Evolutionary conservation across 345 rosid genomes (phyloP).

Genomic region (Melastoma malabathricum): DNA sequence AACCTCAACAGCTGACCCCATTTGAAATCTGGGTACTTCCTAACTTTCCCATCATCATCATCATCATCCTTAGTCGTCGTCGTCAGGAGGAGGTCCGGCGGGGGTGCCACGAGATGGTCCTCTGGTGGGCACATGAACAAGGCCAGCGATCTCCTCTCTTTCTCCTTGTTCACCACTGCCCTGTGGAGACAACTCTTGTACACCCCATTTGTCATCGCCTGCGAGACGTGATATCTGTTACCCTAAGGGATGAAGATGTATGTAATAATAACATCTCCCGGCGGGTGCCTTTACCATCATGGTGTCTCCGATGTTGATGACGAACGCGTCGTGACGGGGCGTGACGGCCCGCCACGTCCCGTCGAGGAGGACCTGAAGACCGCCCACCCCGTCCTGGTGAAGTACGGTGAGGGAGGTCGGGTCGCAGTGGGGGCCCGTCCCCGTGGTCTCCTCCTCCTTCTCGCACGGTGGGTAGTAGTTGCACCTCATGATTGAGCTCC

Average conservation of each 20-base stretch:
- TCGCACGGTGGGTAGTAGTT: constrained; percentile 62
- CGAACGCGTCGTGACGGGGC: constrained; percentile 49
- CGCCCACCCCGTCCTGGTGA: constrained; percentile 72
- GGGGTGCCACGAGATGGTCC: constrained; percentile 48
- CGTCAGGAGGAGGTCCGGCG: constrained; percentile 33
- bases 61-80: too few relatives aligned
- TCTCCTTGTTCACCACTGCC: constrained; percentile 41
- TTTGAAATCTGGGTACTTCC: constrained; percentile 56
- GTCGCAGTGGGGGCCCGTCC: constrained; percentile 88
- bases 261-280: too few relatives aligned
- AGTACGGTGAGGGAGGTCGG: constrained; percentile 73
- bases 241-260: too few relatives aligned
- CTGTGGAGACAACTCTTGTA: constrained; percentile 63
- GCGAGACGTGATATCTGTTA: too few relatives aligned
- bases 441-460: constrained; percentile 38
- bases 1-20: constrained; percentile 55
- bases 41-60: constrained; percentile 7
- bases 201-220: constrained; percentile 48
- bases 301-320: constrained; percentile 72
- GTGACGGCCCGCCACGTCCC: constrained; percentile 47
- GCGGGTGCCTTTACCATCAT: constrained; percentile 38
- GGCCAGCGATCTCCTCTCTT: constrained; percentile 40
- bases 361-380: constrained; percentile 54
- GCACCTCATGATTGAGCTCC: constrained; percentile 47
- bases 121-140: constrained; percentile 42